Evolutionary conservation across 768 basidiomycete species (phyloP), one percentile per base, ranked within the genome.

Genomic region (Daedalea quercina): DNA sequence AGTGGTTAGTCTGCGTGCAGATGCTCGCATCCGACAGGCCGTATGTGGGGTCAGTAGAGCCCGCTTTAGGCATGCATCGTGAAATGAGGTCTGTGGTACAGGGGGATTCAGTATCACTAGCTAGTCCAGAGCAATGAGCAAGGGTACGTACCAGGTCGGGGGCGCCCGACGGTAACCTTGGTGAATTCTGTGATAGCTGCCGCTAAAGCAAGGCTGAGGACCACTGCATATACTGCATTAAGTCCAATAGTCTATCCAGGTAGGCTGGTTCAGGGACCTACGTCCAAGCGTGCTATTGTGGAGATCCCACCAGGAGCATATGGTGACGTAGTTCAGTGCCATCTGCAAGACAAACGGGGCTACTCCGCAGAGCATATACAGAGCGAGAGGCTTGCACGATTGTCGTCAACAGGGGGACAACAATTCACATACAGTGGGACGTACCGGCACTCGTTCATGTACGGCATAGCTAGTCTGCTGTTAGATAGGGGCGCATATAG

Each of bases 151-250:
- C 90, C 91, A 56, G 93, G 94, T 15, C 94, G 81, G 9, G 94
- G 93, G 13, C 94, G 81, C 22, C 94, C 94, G 42, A 94, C 94
- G 1, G 85, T 86, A 40, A 91, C 71, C 69, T 97, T 98, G 49
- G 80, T 76, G 54, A 93, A 75, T 63, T 95, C 88, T 1, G 95
- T 96, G 49, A 94, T 70, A 20, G 84, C 67, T 12, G 90, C 94
- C 4, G 94, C 84, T 34, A 94, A 71, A 9, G 83, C 73, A 47
- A 90, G 74, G n/a, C 81, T 76, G 43, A 94, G 80, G 48, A 89
- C 73, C 53, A 92, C 86, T 84, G 61, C 17, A 45, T 19, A n/a
- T n/a, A 35, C 28, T 3, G 6, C 41, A 44, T 58, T n/a, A n/a
- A n/a, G 23, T 9, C 19, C 1, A 63, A 35, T 26, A 35, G 41